Conservation (phyloP, 345 rosid species). For the Lepidium africanum region DNA sequence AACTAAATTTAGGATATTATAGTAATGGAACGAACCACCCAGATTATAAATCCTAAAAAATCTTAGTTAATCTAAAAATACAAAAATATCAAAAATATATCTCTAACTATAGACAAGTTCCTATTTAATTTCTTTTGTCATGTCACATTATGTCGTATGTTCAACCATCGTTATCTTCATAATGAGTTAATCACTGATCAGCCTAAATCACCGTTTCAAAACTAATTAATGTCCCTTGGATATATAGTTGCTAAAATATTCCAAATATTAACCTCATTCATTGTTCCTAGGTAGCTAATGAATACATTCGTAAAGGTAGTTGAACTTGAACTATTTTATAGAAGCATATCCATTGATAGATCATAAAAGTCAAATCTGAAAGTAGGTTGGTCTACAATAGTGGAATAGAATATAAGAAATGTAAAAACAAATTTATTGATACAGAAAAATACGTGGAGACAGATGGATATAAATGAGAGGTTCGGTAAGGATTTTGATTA, state of each 20-base stretch:
- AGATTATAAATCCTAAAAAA: too few relatives aligned
- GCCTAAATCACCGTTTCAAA: not conserved
- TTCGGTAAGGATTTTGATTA: not conserved
- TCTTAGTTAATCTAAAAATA: not conserved
- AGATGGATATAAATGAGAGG: not conserved
- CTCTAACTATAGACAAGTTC: not conserved
- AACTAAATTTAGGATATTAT: too few relatives aligned
- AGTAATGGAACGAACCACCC: too few relatives aligned
- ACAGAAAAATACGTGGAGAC: not conserved
- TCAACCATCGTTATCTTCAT: not conserved
- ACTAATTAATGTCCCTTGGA: not conserved
- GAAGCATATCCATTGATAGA: not conserved
- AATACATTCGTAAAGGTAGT: not conserved
- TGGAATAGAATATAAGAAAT: not conserved
- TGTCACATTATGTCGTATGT: not conserved
- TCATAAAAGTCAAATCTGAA: not conserved
- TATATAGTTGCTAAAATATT: not conserved
- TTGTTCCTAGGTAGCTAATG: not conserved
- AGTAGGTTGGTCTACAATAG: not conserved
- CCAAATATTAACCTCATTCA: not conserved
- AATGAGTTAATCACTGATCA: not conserved
- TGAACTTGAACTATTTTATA: not conserved
- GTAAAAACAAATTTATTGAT: not conserved
- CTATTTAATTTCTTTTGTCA: not conserved
- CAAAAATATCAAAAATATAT: not conserved